These are phyloP conservation scores for Penicillium mononematosum DNA, from an alignment of 495 filamentous ascomycete species.

Conservation along the genomic window DNA sequence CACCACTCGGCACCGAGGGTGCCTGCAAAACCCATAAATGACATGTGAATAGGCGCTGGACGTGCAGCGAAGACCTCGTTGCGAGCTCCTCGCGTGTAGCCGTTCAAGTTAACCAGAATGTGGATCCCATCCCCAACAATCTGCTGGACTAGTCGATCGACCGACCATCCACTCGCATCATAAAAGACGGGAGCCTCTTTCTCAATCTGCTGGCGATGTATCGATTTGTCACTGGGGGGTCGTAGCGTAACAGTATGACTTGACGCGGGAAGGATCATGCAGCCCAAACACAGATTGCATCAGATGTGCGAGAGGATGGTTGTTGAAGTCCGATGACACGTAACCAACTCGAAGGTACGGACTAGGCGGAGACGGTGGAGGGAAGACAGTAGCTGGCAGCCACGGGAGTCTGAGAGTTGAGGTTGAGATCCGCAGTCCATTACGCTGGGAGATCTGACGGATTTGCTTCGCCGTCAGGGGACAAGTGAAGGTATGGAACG, in stretches of 20 bases:
- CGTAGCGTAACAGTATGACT: conserved; percentile 96
- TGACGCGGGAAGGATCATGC: conserved; percentile 69
- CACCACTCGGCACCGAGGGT: conserved; percentile 98
- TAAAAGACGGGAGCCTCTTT: conserved; percentile 88
- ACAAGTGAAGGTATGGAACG: conserved; percentile 98
- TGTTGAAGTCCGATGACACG: conserved; percentile 98
- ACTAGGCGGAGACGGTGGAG: conserved; percentile 76
- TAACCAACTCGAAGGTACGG: conserved; percentile 90
- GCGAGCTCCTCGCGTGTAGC: conserved; percentile 93
- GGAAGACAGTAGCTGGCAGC: conserved; percentile 78
- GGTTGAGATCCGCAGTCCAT: conserved; percentile 88
- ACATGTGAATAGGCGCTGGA: conserved; percentile 97
- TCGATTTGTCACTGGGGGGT: conserved; percentile 86
- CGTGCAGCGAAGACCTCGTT: conserved; percentile 97
- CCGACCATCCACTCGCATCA: conserved; percentile 83
- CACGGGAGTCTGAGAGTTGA: conserved; percentile 83
- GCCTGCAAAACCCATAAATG: conserved; percentile 98
- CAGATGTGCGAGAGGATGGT: conserved; percentile 92
- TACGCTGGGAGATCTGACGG: conserved; percentile 91
- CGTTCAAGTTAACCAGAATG: conserved; percentile 95
- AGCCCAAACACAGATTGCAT: conserved; percentile 99
- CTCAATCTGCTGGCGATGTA: conserved; percentile 93
- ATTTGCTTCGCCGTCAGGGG: conserved; percentile 92
- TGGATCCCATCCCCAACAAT: conserved; percentile 94
- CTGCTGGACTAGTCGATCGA: conserved; percentile 82